Conservation (phyloP, 768 basidiomycete species). For the Mycena belliarum region DNA sequence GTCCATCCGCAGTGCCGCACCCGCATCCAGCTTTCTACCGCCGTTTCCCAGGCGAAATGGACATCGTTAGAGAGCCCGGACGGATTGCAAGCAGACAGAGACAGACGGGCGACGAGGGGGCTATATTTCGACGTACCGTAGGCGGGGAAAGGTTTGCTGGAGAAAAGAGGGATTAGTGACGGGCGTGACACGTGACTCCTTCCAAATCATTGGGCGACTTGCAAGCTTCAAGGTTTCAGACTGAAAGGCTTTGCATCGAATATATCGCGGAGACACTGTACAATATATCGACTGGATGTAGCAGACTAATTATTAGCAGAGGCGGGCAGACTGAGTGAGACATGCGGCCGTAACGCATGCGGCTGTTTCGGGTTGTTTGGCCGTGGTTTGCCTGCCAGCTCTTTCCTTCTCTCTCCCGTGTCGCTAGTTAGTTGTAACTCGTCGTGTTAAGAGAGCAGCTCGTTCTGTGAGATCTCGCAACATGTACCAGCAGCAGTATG, state of each 20-base stretch:
- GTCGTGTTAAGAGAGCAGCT: not conserved
- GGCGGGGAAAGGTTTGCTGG: not conserved
- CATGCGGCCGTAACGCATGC: no score
- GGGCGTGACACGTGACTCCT: no score
- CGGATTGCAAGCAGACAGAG: not conserved
- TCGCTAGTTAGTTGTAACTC: not conserved
- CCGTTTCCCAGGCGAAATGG: not conserved
- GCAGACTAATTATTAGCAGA: no score
- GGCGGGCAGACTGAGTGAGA: no score
- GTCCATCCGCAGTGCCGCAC: constrained; percentile 33
- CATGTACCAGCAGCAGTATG: constrained; percentile 66
- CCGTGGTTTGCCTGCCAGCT: not conserved
- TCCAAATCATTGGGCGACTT: no score
- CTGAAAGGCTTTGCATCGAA: no score
- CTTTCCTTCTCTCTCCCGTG: not conserved
- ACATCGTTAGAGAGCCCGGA: not conserved
- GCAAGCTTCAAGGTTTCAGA: no score
- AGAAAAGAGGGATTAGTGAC: not conserved
- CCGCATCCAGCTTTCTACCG: constrained; percentile 5
- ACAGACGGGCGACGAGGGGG: not conserved
- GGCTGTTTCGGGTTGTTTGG: no score
- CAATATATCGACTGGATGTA: no score
- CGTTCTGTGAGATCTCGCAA: not conserved
- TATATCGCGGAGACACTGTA: no score
- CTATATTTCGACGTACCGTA: not conserved